Base-by-base conservation (phyloP, 2,329 filamentous ascomycete genomes). In the Grosmannia serpens region DNA sequence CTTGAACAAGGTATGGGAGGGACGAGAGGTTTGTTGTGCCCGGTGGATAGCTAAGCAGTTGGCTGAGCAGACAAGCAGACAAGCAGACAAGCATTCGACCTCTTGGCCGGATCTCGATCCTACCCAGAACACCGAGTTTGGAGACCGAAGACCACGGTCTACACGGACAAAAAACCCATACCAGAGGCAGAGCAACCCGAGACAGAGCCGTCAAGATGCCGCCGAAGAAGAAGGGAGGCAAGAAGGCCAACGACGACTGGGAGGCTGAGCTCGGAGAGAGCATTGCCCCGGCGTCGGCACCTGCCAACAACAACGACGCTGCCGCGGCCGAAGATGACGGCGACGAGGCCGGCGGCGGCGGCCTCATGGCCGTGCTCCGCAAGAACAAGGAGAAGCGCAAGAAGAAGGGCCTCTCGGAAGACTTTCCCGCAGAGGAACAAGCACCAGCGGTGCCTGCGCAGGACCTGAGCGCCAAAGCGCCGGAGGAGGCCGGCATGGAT, bases 221-320 rank as follows among this genome's bases (percentile, higher is more conserved):
- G 69, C 91, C 91, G 62, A 96, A 64, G 58, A 64, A 96, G 79
- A 95, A 94, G 81, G 96, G 96, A 83, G 78, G 77, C 66, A 87
- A 86, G 71, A 88, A 86, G 75, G 95, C 92, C 80, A 83, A 88
- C 70, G 89, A 96, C 69, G 90, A 96, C 79, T 96, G 92, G 92
- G 94, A 97, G 73, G 85, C 88, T 58, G 91, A 96, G 63, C 79
- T 96, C 58, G 91, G 91, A 68, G 92, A 96, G 76, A 77, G 79
- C 61, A 80, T 85, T 68, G 82, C 83, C 63, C 84, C 87, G 9
- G 76, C 80, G 58, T 77, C 79, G 56, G 75, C 81, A 65, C 74
- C 64, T n/a, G 46, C 26, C 55, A 75, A 75, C 31, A 73, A 74
- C 33, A 77, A 74, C 52, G 44, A 53, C 24, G 75, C 74, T 68